Evolutionary conservation across 495 filamentous ascomycete genomes (phyloP).

Genomic region (Aspergillus bridgeri): DNA sequence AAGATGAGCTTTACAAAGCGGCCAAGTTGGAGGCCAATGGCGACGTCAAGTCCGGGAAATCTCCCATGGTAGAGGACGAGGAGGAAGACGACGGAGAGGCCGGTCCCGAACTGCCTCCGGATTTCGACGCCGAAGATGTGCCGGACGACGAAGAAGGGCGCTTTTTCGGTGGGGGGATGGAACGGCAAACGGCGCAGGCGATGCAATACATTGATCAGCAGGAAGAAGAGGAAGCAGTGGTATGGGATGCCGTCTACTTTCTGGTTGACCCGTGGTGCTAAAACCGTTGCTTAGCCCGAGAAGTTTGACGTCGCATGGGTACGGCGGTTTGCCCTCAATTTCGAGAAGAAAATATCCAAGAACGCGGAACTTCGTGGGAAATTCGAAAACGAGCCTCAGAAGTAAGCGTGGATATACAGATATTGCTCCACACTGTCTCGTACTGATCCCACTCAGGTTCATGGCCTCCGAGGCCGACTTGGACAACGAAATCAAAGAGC

Average conservation of each 20-base stretch:
- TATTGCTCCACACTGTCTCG: background rate
- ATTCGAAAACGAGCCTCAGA: slow-evolving; percentile 78
- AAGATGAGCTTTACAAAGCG: slow-evolving; percentile 86
- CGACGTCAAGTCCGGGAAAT: slow-evolving; percentile 57
- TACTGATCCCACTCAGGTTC: slow-evolving; percentile 46
- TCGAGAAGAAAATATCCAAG: slow-evolving; percentile 86
- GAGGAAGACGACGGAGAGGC: slow-evolving; percentile 64
- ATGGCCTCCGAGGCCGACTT: slow-evolving; percentile 87
- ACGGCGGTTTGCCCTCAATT: slow-evolving; percentile 72
- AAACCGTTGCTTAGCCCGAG: slow-evolving; percentile 49
- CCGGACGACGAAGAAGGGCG: slow-evolving; percentile 87
- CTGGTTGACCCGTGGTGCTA: slow-evolving; percentile 13
- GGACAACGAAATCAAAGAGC: slow-evolving; percentile 81
- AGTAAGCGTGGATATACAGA: slow-evolving; percentile 51
- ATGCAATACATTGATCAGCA: slow-evolving; percentile 82
- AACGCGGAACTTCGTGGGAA: slow-evolving; percentile 92
- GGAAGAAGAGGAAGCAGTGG: slow-evolving; percentile 55
- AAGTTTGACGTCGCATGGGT: slow-evolving; percentile 85
- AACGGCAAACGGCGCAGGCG: slow-evolving; percentile 73
- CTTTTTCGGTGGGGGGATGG: slow-evolving; percentile 93
- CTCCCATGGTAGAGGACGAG: slow-evolving; percentile 56
- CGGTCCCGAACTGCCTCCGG: slow-evolving; percentile 67
- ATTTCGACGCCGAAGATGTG: slow-evolving; percentile 53
- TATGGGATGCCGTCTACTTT: slow-evolving; percentile 16
- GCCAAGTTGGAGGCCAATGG: slow-evolving; percentile 63